Percentiles rank a stretch among this genome's conserved stretches.
Evolutionary conservation across 2,329 filamentous ascomycete species (phyloP).

Genomic region (Claviceps sp.): DNA sequence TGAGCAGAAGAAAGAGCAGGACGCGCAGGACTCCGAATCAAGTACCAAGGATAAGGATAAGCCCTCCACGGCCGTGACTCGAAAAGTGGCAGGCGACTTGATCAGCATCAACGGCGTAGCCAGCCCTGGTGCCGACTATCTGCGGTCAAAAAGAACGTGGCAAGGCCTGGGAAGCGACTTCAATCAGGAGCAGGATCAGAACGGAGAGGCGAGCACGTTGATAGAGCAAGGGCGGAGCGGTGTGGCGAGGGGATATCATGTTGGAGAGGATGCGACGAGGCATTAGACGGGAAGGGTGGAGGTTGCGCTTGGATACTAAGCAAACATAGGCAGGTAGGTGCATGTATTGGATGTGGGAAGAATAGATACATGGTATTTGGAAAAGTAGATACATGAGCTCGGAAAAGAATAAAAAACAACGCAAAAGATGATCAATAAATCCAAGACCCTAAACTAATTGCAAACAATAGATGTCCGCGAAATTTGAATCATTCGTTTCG

Average conservation of each 20-base stretch:
- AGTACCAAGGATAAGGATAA: background rate
- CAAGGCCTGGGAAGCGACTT: conserved; percentile 84
- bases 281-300: conserved; percentile 11
- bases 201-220: conserved; percentile 40
- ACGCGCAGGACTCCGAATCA: background rate
- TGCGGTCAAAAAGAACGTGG: conserved; percentile 78
- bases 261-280: conserved; percentile 42
- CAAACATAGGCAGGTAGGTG: background rate
- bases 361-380: too few species aligned
- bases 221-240: conserved; percentile 81
- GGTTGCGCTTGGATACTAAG: background rate
- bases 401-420: background rate
- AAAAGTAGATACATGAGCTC: background rate
- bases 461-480: too few species aligned
- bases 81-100: conserved; percentile 50
- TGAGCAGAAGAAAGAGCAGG: background rate
- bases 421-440: background rate
- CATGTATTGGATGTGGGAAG: background rate
- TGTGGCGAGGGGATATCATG: conserved; percentile 76
- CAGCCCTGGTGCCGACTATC: conserved; percentile 84
- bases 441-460: background rate
- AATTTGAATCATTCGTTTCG: too few species aligned
- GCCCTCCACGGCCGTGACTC: conserved; percentile 36
- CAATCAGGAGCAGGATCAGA: conserved; percentile 20
- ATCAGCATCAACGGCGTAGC: conserved; percentile 70